Base-by-base conservation (phyloP, 192 early-diverging fungal species). In the Rhizophagus clarus region DNA sequence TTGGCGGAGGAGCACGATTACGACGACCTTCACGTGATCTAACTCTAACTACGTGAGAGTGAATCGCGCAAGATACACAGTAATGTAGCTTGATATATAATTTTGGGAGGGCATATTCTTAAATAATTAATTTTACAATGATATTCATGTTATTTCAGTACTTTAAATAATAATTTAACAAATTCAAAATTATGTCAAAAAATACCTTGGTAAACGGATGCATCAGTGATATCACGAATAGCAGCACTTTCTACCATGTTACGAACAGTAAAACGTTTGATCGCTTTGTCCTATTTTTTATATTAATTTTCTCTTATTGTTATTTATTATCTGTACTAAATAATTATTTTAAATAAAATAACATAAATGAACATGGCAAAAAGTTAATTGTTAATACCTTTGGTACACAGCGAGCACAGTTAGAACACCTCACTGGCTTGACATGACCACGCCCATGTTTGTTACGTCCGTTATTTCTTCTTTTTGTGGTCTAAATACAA, bases 241-340 rank as follows among this genome's bases (percentile, higher is more conserved):
- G 97, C 98, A 76, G 98, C 98, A 82, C 90, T 89, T 90, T 99
- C 98, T 75, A 99, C 93, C 97, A 99, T 99, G 90, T 96, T 97
- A 85, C 97, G 94, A 92, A 99, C 93, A 82, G 94, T 91, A 91
- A 97, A 96, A 69, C 98, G 91, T 95, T 99, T 99, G 92, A 99
- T 97, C 83, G 98, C 96, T 95, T 99, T 99, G 91, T 99, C 98
- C 96, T 85, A 83, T 29, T 83, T n/a, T 61, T 2, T 22, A 67
- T 32, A 79, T 47, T 17, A 42, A 34, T 37, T 56, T 32, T 80
- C 45, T 3, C 11, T 63, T 49, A 31, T n/a, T n/a, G n/a, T 24
- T 61, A 31, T 61, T 1, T 37, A 49, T 34, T 34, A 34, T 5
- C 5, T 34, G 5, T 34, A 40, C 37, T 40, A 37, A 62, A 40